Evolutionary conservation across 139 green algal genomes (phyloP).

Genomic region (Chlorella sp.): DNA sequence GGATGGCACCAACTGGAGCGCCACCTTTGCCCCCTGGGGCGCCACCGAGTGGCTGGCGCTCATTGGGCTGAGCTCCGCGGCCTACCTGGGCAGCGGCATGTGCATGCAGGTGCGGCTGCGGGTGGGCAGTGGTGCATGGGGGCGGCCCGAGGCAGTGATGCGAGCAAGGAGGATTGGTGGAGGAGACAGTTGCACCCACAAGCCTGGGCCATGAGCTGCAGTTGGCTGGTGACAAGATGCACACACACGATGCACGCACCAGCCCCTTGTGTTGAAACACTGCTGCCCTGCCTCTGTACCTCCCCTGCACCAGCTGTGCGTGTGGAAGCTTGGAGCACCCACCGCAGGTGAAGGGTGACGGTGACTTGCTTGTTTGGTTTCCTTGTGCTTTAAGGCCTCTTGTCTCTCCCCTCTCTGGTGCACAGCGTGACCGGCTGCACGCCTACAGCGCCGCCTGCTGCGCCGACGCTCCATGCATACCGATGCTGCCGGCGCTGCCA

Average conservation of each 20-base stretch:
- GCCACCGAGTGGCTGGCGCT: conserved; percentile 5
- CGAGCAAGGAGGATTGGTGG: background rate
- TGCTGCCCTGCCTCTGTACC: background rate
- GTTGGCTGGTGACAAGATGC: no score
- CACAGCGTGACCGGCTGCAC: no score
- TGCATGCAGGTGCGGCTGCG: background rate
- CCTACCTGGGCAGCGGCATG: conserved; percentile 19
- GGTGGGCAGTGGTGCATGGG: background rate
- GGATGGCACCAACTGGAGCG: background rate
- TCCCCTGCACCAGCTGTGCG: background rate
- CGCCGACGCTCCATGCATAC: no score
- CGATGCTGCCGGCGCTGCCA: no score
- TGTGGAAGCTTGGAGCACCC: conserved; percentile 5
- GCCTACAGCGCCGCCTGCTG: no score
- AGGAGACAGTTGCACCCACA: no score
- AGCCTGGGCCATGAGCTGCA: no score
- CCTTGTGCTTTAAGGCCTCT: no score
- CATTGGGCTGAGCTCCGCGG: background rate
- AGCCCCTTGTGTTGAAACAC: no score
- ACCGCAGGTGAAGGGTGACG: background rate
- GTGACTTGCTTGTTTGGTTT: no score
- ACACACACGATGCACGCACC: no score
- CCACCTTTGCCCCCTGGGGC: background rate
- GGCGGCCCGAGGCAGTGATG: background rate
- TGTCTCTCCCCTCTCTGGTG: no score